Base-by-base conservation (phyloP, 352 stramenopile species). In the Thalassiosira exigua region DNA sequence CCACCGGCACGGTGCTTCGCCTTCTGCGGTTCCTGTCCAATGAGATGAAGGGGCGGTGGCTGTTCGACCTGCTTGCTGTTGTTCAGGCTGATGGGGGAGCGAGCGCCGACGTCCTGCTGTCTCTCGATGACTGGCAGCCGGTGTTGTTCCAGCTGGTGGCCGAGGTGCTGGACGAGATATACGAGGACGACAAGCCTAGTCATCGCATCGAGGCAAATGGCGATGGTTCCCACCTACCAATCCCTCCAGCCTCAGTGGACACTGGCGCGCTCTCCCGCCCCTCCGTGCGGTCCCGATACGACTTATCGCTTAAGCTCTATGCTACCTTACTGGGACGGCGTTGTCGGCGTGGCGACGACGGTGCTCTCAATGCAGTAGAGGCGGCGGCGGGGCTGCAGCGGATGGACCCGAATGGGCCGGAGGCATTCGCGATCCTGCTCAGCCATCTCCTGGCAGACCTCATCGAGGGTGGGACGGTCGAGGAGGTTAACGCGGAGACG, bases 301-400 rank as follows among this genome's bases (percentile, higher is more conserved):
- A 93, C 77, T 61, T 92, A 17, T 86, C 81, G 0, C 54, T 94
- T 3, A 90, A 93, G 62, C 67, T 94, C 12, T 93, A 94, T 69
- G 82, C 84, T 9, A 86, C 64, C 65, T 70, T 94, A 14, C 69
- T 94, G n/a, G 87, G 82, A 5, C 78, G 92, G 54, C 79, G 77
- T 27, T 53, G 93, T 46, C 61, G 90, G 61, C 69, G 87, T 76
- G 84, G 81, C 26, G 80, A 87, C 32, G 77, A 85, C 24, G 75
- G 76, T 24, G 74, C 86, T 3, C 82, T 91, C 24, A 54, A 87
- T 24, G 79, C 86, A 24, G 58, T 94, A 4, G 90, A 94, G 72
- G 79, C 85, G 41, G 81, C 86, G 17, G 86, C 86, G 41, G 91
- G 85, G 14, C 57, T 94, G 7, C 82, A 94, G 69, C 54, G 90